Conservation (phyloP, 176 grass and related monocot species). For the Carex cristatella region DNA sequence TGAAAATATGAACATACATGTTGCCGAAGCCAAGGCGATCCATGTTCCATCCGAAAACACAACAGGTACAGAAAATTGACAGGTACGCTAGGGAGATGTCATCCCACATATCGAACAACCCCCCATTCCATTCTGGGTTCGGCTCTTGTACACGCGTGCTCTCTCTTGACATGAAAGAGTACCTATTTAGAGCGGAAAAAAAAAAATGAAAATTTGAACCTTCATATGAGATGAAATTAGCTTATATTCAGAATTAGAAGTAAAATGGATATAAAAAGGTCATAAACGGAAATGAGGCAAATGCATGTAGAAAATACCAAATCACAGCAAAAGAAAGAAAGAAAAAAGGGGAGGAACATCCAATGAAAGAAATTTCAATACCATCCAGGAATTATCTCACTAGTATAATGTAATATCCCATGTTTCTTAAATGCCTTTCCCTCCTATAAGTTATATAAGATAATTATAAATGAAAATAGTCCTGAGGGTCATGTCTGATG, state of each 20-base stretch:
- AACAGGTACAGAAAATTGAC: conserved; percentile 75
- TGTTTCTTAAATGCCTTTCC: neutral
- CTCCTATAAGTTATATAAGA: neutral
- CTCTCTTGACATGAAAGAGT: conserved; percentile 27
- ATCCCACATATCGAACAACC: conserved; percentile 52
- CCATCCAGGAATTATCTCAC: neutral
- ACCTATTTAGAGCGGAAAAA: neutral
- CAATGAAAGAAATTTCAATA: neutral
- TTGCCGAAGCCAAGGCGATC: conserved; percentile 63
- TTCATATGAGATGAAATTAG: neutral
- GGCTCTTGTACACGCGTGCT: neutral
- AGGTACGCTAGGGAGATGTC: conserved; percentile 68
- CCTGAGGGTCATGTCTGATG: neutral
- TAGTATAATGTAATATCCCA: neutral
- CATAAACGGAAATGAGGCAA: neutral
- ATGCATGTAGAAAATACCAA: neutral
- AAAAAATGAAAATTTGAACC: neutral
- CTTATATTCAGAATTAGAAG: neutral
- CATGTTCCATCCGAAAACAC: conserved; percentile 75
- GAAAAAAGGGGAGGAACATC: neutral
- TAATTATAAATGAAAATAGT: neutral
- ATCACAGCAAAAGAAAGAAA: neutral
- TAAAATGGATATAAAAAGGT: neutral
- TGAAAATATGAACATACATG: conserved; percentile 61
- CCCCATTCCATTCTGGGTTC: conserved; percentile 39